Evolutionary conservation across 192 early-diverging fungal genomes (phyloP), one percentile per base, ranked within the genome.

Genomic region (Entomortierella parvispora): DNA sequence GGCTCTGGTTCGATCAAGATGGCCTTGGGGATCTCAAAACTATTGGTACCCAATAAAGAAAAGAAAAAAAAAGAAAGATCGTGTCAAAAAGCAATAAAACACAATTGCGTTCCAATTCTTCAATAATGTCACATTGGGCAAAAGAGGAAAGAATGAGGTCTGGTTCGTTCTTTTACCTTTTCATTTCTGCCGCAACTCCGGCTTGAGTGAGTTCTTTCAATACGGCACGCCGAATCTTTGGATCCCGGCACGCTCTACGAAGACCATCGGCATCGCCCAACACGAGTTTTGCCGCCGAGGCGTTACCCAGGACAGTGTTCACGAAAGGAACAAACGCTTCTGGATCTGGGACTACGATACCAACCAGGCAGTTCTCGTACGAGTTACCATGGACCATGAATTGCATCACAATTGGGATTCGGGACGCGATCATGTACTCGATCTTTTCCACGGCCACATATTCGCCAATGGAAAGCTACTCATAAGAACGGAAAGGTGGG

Each of bases 361-460:
- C 92, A 0, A 96, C 93, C 28, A 95, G 77, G 1, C 69, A 70
- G 56, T 81, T 84, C 58, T 92, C 82, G n/a, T 93, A 71, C 11
- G 91, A 87, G 58, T 96, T 89, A 48, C 94, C 94, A 56, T 95
- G 85, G n/a, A 95, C 72, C 65, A 87, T 93, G 15, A 88, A 74
- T 71, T 95, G 93, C 45, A 80, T 82, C 25, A 94, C 82, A 26
- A 44, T 88, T 31, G 47, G 89, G 74, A 68, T 86, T 77, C 62
- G 85, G 84, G 44, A 68, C 61, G 66, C 82, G 86, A 17, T 87
- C 71, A 60, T 90, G 92, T 65, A 28, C 26, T 95, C 94, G 47
- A 95, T 88, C 65, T 88, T 88, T 65, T 97, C 95, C 7, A 93
- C 94, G 3, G 93, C 90, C 4, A 93, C 83, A 54, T 91, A 93